Evolutionary conservation across 495 filamentous ascomycete genomes (phyloP).

Genomic region (Daldinia childiae): DNA sequence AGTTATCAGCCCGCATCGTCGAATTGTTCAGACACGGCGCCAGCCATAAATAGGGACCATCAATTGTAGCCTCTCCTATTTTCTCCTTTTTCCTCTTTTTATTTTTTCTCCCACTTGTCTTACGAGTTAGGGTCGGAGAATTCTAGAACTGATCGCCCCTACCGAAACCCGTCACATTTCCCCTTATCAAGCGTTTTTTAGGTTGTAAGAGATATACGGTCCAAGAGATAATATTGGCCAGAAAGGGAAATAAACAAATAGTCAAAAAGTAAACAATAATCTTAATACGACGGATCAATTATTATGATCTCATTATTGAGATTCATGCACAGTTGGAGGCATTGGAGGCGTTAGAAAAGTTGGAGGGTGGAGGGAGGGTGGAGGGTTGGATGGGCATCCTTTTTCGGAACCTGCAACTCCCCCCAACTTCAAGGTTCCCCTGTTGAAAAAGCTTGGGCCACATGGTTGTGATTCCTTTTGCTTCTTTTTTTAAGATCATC

Average conservation of each 20-base stretch:
- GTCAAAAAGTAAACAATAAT: slow-evolving; percentile 41
- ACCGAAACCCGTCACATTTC: slow-evolving; percentile 33
- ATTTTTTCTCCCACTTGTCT: not conserved
- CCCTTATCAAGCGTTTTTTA: slow-evolving; percentile 20
- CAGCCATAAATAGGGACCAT: slow-evolving; percentile 17
- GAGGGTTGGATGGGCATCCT: not conserved
- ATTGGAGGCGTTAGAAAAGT: not conserved
- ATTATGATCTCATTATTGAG: slow-evolving; percentile 39
- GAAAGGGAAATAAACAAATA: slow-evolving; percentile 41
- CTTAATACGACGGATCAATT: slow-evolving; percentile 40
- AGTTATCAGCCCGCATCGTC: slow-evolving; percentile 34
- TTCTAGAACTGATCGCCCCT: slow-evolving; percentile 10
- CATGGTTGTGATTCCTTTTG: slow-evolving; percentile 14
- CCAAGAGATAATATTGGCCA: slow-evolving; percentile 6
- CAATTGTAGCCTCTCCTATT: slow-evolving; percentile 23
- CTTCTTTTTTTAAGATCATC: slow-evolving; percentile 21
- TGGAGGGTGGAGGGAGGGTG: not conserved
- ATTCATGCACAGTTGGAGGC: slow-evolving; percentile 35
- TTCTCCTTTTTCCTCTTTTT: slow-evolving; percentile 7
- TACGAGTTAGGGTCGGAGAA: slow-evolving; percentile 24
- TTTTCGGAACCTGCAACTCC: slow-evolving; percentile 18
- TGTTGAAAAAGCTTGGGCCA: slow-evolving; percentile 26
- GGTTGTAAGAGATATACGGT: slow-evolving; percentile 13
- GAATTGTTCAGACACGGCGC: slow-evolving; percentile 33
- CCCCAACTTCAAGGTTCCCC: slow-evolving; percentile 1